Conservation (phyloP, 805 yeast species). For the Nakazawaea siamensis region DNA sequence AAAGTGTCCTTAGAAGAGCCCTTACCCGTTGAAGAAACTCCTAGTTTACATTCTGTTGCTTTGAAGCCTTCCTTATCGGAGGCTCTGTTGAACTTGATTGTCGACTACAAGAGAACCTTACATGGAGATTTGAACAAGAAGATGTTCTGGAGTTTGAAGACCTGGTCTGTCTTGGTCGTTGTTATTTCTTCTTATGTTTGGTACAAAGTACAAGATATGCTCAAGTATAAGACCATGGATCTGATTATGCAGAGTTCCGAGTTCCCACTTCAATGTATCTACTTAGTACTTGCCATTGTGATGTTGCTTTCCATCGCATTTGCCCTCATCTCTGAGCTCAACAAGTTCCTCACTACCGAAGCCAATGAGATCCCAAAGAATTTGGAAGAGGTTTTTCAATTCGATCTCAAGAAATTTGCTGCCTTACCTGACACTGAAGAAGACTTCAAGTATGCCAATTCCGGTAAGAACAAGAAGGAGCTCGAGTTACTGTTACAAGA, state of each 20-base stretch:
- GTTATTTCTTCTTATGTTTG: slow-evolving; percentile 15
- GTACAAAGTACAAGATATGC: slow-evolving; percentile 12
- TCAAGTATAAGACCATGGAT: slow-evolving; percentile 6
- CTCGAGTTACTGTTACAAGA: slow-evolving; percentile 10
- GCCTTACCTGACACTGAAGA: slow-evolving; percentile 13
- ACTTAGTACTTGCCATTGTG: slow-evolving; percentile 27
- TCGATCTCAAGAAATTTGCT: slow-evolving; percentile 42
- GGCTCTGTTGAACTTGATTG: slow-evolving; percentile 54
- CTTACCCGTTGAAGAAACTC: slow-evolving; percentile 38
- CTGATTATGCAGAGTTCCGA: slow-evolving; percentile 13
- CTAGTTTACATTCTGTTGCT: slow-evolving; percentile 40
- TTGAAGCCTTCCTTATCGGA: slow-evolving; percentile 51
- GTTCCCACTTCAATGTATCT: slow-evolving; percentile 17
- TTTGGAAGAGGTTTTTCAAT: slow-evolving; percentile 36
- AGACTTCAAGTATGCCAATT: slow-evolving; percentile 9
- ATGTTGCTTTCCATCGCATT: slow-evolving; percentile 31
- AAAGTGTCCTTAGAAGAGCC: slow-evolving; percentile 48
- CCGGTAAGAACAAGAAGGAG: slow-evolving; percentile 12
- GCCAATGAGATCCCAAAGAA: slow-evolving; percentile 29
- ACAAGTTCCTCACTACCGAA: slow-evolving; percentile 39
- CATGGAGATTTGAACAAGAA: slow-evolving; percentile 38
- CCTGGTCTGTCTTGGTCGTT: slow-evolving; percentile 21
- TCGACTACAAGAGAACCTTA: slow-evolving; percentile 46
- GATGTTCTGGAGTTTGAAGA: slow-evolving; percentile 38
- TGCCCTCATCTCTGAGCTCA: slow-evolving; percentile 28